A percentile compares a stretch with the other conserved stretches of the same genome.
These are phyloP conservation scores for Gilbertella persicaria DNA, from an alignment of 371 early-diverging fungal species.

Conservation along the genomic window DNA sequence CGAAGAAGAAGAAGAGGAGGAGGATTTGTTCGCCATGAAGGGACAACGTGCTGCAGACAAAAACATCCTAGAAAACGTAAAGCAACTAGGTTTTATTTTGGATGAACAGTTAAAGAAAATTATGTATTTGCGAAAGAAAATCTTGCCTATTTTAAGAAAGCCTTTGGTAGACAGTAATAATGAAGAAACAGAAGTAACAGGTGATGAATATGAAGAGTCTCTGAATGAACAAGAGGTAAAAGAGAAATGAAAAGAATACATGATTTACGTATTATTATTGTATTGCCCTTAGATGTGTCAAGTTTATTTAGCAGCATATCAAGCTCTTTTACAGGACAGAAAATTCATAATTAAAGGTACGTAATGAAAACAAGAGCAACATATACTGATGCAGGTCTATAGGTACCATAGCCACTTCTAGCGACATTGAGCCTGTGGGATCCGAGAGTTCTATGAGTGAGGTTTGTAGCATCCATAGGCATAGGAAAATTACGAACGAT, in stretches of 20 bases:
- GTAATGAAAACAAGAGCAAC: too few species aligned
- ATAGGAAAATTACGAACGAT: too few species aligned
- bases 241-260: background rate
- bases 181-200: constrained; percentile 23
- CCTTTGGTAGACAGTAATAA: constrained; percentile 30
- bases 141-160: constrained; percentile 22
- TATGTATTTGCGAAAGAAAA: constrained; percentile 22
- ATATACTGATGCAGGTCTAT: background rate
- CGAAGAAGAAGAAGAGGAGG: background rate
- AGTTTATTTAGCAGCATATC: constrained; percentile 30
- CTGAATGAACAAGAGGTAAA: constrained; percentile 41
- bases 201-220: constrained; percentile 48
- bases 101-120: constrained; percentile 33
- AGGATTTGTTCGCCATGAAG: background rate
- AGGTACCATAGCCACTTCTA: background rate
- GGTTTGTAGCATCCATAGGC: too few species aligned
- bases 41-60: background rate
- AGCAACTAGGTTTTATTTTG: constrained; percentile 19
- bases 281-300: constrained; percentile 29
- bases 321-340: constrained; percentile 29
- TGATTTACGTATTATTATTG: background rate
- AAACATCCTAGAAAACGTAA: constrained; percentile 27
- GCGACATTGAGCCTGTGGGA: background rate
- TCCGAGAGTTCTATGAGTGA: background rate
- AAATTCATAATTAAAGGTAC: constrained; percentile 27